Evolutionary conservation across 2,329 filamentous ascomycete genomes (phyloP), one percentile per base, ranked within the genome.

Genomic region (Rutstroemia sp.): DNA sequence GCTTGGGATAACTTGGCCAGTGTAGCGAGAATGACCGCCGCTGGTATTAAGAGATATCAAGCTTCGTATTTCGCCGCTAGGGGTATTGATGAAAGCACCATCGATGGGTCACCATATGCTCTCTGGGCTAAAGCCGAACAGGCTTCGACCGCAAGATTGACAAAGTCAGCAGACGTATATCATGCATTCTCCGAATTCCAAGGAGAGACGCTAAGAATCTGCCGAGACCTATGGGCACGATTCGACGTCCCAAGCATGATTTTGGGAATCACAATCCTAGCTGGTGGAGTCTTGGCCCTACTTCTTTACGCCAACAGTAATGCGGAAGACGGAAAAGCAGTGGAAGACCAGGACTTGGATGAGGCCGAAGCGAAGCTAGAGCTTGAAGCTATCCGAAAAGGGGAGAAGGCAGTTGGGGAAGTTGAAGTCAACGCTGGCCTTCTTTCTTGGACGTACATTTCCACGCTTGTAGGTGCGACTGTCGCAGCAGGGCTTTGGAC

Each of bases 171-270:
- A 55, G 73, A 73, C 7, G 69, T 76, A 0, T 83, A 82, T 63
- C 61, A 78, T 2, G 80, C 84, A 0, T 92, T 89, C 66, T 74
- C 78, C 16, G 76, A 78, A 10, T 97, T 95, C 68, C 91, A 96
- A 69, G 76, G 77, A 30, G 83, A 89, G 67, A 96, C 88, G 0
- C 76, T 99, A 46, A 77, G 77, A 27, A 79, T 92, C 12, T 97
- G 89, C 74, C 88, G 91, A 68, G 80, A 79, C 41, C 75, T 97
- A 16, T 99, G 94, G 94, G 91, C 94, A 21, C 83, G 88, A 38
- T 99, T 99, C 64, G 90, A 99, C 69, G 77, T 96, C 19, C 78
- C 83, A 2, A 88, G 87, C 69, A 99, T 99, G 91, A 67, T 87
- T 14, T 78, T 87, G 60, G 94, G 94, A 48, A 83, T 97, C 39